A percentile compares a stretch with the other conserved stretches of the same genome.
Conservation (phyloP, 495 filamentous ascomycete genomes). For the Bombardia bombarda region DNA sequence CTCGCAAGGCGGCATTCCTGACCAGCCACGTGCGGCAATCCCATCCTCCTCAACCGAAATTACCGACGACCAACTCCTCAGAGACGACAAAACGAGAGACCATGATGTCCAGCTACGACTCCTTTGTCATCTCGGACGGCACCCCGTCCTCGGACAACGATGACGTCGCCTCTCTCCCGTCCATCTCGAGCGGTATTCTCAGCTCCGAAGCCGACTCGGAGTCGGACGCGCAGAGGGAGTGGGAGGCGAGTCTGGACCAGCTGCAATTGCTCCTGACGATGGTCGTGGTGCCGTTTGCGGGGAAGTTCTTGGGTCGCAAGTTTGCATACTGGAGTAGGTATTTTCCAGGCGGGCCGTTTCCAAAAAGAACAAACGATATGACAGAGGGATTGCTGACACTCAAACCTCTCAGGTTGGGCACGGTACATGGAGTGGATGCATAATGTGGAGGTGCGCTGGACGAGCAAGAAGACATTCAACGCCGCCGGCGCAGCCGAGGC, state of each 20-base stretch:
- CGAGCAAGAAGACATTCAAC: constrained; percentile 50
- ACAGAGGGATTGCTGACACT: constrained; percentile 10
- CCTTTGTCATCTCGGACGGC: constrained; percentile 35
- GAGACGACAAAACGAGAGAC: background rate
- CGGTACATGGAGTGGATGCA: constrained; percentile 53
- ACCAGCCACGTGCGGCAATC: constrained; percentile 3
- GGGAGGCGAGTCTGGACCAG: constrained; percentile 88
- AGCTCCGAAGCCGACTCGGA: constrained; percentile 48
- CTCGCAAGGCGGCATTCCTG: background rate
- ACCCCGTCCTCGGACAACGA: constrained; percentile 44
- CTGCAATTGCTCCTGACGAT: constrained; percentile 85
- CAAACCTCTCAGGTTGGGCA: constrained; percentile 37
- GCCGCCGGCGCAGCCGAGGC: constrained; percentile 62
- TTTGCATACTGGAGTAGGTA: constrained; percentile 93
- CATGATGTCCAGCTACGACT: constrained; percentile 29
- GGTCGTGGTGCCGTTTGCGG: constrained; percentile 86
- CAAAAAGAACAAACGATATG: background rate
- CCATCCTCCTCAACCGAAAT: background rate
- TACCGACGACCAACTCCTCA: background rate
- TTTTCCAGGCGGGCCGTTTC: background rate
- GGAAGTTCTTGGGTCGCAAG: constrained; percentile 86
- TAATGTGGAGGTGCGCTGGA: constrained; percentile 43
- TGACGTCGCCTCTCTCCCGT: constrained; percentile 74
- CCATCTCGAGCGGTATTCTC: constrained; percentile 55
- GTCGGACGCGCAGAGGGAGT: constrained; percentile 85